Base-by-base conservation (phyloP, 2,329 filamentous ascomycete species). In the Didymella sp. region DNA sequence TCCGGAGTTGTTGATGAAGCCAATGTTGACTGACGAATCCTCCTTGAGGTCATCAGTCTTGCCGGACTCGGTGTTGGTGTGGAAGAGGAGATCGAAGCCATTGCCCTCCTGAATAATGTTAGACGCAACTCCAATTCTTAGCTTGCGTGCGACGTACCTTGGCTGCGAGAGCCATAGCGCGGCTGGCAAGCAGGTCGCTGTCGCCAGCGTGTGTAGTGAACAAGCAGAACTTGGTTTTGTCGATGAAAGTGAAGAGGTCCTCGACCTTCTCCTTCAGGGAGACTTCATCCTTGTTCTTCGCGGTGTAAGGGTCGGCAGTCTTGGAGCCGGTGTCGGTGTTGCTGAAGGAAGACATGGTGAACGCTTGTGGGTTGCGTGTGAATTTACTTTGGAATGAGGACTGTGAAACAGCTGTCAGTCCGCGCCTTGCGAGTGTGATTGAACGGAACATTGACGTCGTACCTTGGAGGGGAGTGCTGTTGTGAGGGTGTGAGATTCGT, bases 51-150 rank as follows among this genome's bases (percentile, higher is more conserved):
- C 92, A 75, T 91, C 85, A 5, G 91, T 92, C 83, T 96, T 96
- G 78, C 91, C 87, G 9, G 90, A 92, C 74, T 94, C 90, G 61
- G 91, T 92, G 81, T 96, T 96, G 72, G 92, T 92, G 81, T 95
- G 89, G 84, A 96, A 96, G 76, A 96, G 84, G 54, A 95, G 85
- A 74, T 96, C 92, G 55, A 92, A 83, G 69, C 90, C 89, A 62
- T 88, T 88, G 60, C 83, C 82, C 78, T 96, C 91, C 90, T 94
- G 60, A 6, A 0, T 1, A 2, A 19, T 22, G 43, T 68, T 35
- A 65, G 59, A 35, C 7, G 17, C 15, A 9, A 3, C 0, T 15
- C 4, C 15, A n/a, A 9, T 4, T 15, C 19, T 3, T 4, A n/a
- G 37, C 6, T 31, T 17, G 9, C 1, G 2, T 9, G 8, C 35